These are phyloP conservation scores for Cinchona pubescens DNA, from an alignment of 257 asterid species.

Conservation along the genomic window DNA sequence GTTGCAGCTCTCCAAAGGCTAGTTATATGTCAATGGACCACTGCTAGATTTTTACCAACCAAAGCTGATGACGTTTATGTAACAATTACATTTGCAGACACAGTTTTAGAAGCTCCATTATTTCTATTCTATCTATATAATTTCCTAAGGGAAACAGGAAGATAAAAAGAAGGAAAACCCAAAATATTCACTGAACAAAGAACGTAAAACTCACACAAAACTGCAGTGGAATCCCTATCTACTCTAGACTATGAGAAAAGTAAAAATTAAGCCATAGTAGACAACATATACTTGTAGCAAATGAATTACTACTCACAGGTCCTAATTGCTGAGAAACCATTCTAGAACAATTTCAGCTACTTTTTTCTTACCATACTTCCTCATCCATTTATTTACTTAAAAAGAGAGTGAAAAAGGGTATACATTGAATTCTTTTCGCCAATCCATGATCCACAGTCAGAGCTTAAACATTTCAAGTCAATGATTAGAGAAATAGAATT, in stretches of 20 bases:
- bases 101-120: background rate
- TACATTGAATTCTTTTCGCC: background rate
- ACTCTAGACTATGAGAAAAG: background rate
- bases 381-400: background rate
- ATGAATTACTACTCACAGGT: background rate
- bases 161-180: background rate
- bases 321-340: background rate
- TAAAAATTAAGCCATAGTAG: background rate
- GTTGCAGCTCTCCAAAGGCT: background rate
- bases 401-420: background rate
- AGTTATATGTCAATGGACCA: background rate
- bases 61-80: background rate
- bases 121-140: background rate
- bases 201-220: background rate
- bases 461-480: background rate
- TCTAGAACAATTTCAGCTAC: background rate
- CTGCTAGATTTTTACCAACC: too few relatives aligned
- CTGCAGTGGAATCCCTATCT: background rate
- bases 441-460: background rate
- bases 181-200: background rate
- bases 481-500: background rate
- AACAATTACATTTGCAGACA: too few relatives aligned
- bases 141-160: background rate
- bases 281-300: background rate
- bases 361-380: background rate